Conservation (phyloP, 169 alveolate species). For the Cryptosporidium viatorum region DNA sequence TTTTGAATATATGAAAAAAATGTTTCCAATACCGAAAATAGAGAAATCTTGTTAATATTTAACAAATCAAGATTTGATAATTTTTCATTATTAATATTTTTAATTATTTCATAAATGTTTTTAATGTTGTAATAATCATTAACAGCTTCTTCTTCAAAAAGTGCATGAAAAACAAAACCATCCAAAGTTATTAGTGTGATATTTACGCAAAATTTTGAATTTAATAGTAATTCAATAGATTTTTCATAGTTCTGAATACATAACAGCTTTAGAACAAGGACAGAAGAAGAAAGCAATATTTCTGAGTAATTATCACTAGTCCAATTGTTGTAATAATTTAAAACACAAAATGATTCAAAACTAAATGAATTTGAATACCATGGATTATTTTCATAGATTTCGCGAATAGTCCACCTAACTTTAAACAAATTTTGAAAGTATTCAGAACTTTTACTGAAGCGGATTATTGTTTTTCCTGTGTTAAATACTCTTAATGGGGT, state of each 20-base stretch:
- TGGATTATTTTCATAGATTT: slow-evolving; percentile 22
- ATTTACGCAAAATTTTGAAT: neutral
- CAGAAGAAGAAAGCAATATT: neutral
- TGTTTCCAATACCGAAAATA: neutral
- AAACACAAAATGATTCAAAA: slow-evolving; percentile 22
- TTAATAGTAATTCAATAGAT: neutral
- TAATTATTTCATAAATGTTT: neutral
- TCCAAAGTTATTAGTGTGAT: neutral
- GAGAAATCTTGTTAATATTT: neutral
- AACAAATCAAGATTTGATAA: neutral
- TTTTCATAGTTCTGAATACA: slow-evolving; percentile 46
- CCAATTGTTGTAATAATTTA: neutral
- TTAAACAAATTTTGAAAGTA: neutral
- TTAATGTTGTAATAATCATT: neutral
- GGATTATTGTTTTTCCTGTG: slow-evolving; percentile 8
- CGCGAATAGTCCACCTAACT: slow-evolving; percentile 12
- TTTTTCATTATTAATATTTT: neutral
- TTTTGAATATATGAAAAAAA: neutral
- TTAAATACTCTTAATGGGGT: slow-evolving; percentile 33
- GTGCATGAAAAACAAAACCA: slow-evolving; percentile 7
- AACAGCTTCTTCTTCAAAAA: neutral
- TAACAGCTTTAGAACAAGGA: slow-evolving; percentile 8
- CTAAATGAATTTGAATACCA: slow-evolving; percentile 36
- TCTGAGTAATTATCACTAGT: neutral
- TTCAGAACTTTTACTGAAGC: neutral